These are phyloP conservation scores for Candida succiphila DNA, from an alignment of 805 yeast genomes.

Conservation along the genomic window DNA sequence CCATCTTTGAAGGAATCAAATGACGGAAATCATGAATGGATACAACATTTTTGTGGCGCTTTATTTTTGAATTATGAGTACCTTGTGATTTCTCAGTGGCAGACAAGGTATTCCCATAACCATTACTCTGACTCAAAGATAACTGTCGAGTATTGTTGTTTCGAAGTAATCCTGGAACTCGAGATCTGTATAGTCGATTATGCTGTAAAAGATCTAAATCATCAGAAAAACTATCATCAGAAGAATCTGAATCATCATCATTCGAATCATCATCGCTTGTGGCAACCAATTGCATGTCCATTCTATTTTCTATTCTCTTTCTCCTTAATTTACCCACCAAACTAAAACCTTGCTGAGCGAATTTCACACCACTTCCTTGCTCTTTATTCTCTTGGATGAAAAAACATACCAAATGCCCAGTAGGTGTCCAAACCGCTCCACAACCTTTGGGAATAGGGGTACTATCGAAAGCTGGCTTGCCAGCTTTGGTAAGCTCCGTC, in stretches of 20 bases:
- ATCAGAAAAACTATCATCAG: conserved; percentile 53
- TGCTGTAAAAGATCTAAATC: conserved; percentile 59
- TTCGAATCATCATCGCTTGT: conserved; percentile 11
- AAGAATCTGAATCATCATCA: conserved; percentile 16
- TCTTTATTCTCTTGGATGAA: conserved; percentile 45
- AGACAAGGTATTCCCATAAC: conserved; percentile 21
- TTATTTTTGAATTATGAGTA: conserved; percentile 14
- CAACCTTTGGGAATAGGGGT: conserved; percentile 92
- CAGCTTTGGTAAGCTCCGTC: not conserved
- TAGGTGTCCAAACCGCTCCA: conserved; percentile 81
- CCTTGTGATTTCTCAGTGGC: conserved; percentile 25
- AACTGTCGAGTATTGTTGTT: conserved; percentile 16
- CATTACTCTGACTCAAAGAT: conserved; percentile 12
- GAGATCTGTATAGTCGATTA: conserved; percentile 40
- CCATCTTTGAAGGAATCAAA: conserved; percentile 66
- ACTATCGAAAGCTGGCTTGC: conserved; percentile 45
- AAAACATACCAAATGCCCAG: conserved; percentile 75
- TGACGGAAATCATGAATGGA: conserved; percentile 54
- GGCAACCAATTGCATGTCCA: conserved; percentile 5
- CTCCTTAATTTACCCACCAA: conserved; percentile 20
- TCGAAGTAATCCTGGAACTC: conserved; percentile 41
- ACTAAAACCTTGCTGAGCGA: conserved; percentile 47
- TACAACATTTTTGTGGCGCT: conserved; percentile 40
- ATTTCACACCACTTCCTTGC: conserved; percentile 30
- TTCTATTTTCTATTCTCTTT: conserved; percentile 14